phyloP scores from a whole-genome alignment of 2,329 filamentous ascomycete genomes.

The Pestalotiopsis sp. region DNA sequence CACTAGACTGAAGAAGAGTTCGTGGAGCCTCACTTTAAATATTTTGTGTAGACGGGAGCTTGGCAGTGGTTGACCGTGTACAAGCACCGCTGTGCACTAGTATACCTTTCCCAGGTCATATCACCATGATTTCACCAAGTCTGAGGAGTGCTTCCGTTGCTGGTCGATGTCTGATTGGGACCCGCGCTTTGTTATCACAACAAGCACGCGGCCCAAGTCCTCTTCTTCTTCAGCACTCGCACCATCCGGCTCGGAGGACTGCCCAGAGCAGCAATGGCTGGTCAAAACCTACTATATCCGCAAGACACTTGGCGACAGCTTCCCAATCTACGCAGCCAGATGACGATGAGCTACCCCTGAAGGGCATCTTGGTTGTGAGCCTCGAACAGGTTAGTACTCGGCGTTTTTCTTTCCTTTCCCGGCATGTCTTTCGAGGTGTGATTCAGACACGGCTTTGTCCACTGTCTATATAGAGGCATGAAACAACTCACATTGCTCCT shows the following conservation, averaged over 20 bases:
- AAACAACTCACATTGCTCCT: no score
- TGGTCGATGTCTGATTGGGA: neutral
- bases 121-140: neutral
- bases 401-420: no score
- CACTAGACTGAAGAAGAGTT: neutral
- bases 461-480: no score
- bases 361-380: slow-evolving; percentile 50
- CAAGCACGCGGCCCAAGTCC: neutral
- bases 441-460: no score
- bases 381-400: slow-evolving; percentile 40
- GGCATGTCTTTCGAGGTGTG: no score
- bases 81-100: neutral
- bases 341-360: slow-evolving; percentile 27
- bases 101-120: neutral
- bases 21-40: neutral
- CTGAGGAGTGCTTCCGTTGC: neutral
- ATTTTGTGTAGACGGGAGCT: neutral
- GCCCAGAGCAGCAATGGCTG: neutral
- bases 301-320: neutral
- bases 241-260: neutral
- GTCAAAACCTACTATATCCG: neutral
- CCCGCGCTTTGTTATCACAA: neutral
- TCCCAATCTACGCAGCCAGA: neutral
- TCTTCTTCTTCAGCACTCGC: neutral
- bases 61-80: neutral